Evolutionary conservation across 169 alveolate species (phyloP), one percentile per base, ranked within the genome.

Genomic region (Eimeria praecox): DNA sequence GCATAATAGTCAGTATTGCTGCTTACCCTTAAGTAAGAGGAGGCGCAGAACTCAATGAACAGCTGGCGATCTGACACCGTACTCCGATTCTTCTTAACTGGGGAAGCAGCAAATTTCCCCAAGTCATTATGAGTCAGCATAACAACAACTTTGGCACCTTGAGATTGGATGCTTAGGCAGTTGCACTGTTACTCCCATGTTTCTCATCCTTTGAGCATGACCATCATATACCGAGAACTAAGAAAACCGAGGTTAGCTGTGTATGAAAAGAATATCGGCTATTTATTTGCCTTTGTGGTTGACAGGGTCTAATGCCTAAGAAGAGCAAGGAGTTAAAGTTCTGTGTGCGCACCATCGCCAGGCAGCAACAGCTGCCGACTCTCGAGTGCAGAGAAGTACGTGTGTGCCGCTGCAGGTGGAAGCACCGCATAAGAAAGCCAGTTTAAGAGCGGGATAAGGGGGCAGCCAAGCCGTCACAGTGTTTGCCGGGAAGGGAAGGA

Each of bases 341-440:
- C 49, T 18, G 52, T 14, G 59, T 42, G 59, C 27, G 93, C 30
- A 62, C 83, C 78, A 87, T 54, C 30, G 33, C 64, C 9, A 59
- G 82, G 83, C 93, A 42, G 24, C 82, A 56, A 1, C 40, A 52
- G 6, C 20, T 16, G 82, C 83, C 93, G 35, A 40, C 78, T 6
- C 83, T 87, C 52, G 93, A 87, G n/a, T 87, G 93, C 82, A 87
- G 27, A 35, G 93, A 62, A n/a, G 93, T 87, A 87, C 56, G 93
- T 35, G 54, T 44, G 78, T 18, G 49, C 27, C 9, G 33, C 52
- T 0, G 52, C 33, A 38, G 83, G 18, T 33, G 30, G 12, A 16
- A 38, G 42, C 3, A 38, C 16, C 5, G 5, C 5, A 33, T 5
- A 14, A 69, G 18, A 30, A 2, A 27, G 8, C 8, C 20, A 12